phyloP scores from a whole-genome alignment of 2,329 filamentous ascomycete species.

The Botrytis squamosa region DNA sequence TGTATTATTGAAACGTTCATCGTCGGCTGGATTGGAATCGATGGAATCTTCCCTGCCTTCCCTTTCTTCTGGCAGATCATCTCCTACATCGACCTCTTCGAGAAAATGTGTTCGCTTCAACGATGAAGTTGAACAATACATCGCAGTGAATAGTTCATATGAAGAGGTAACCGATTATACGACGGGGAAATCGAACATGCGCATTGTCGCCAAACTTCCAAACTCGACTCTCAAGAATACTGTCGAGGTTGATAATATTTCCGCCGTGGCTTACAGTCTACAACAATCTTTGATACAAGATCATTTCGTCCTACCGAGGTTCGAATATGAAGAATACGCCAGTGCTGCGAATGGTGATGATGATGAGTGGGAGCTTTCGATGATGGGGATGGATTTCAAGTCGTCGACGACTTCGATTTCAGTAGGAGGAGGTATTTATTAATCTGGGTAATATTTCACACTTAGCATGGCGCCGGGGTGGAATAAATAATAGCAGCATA shows the following conservation, averaged over 20 bases:
- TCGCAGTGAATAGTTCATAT: conserved; percentile 5
- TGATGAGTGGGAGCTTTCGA: conserved; percentile 20
- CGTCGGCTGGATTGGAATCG: conserved; percentile 57
- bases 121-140: conserved; percentile 22
- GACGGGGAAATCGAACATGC: not conserved
- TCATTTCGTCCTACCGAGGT: conserved; percentile 11
- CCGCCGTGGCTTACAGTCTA: not conserved
- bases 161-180: not conserved
- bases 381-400: conserved; percentile 20
- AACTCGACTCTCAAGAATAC: not conserved
- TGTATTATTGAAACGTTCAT: conserved; percentile 84
- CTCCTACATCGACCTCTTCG: conserved; percentile 10
- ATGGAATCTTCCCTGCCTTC: conserved; percentile 5
- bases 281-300: conserved; percentile 19
- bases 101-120: conserved; percentile 21
- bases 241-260: not conserved
- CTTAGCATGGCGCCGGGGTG: conserved; percentile 1
- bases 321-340: conserved; percentile 16
- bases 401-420: not conserved
- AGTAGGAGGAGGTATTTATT: conserved; percentile 3
- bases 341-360: conserved; percentile 12
- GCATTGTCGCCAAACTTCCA: conserved; percentile 17
- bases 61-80: conserved; percentile 17
- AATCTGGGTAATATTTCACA: not conserved
- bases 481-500: not conserved